Evolutionary conservation across 1,284 basidiomycete species (phyloP), one percentile per base, ranked within the genome.

Genomic region (Microbotryum silenes-acaulis): DNA sequence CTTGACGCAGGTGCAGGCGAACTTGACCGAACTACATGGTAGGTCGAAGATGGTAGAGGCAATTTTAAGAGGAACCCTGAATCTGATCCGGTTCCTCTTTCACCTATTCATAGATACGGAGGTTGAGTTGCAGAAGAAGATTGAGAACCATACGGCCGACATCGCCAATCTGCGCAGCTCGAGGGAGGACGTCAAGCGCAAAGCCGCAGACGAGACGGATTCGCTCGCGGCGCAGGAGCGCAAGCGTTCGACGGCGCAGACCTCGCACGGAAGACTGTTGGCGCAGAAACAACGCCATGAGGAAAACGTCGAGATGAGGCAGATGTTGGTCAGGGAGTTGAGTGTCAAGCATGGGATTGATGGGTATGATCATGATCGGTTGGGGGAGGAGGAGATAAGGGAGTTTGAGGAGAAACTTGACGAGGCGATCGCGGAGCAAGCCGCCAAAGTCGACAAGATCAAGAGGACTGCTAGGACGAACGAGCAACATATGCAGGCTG

Each of bases 81-180:
- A 27, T 27, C 27, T 27, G 27, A 27, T 27, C 27, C 27, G 27
- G 27, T 27, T 27, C 27, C 27, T 27, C 27, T 27, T 27, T 27
- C 27, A 4, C 8, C 4, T 3, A 64, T 1, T 31, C 7, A 2
- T 10, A 91, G 93, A 88, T 45, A 81, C 85, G 2, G 86, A 90
- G 53, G 85, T 86, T 27, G 88, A 91, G 63, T 79, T 97, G 18
- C 77, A 83, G 55, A 77, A 79, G 33, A 85, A 86, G 65, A 74
- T 87, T 54, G 77, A 81, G 57, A 88, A 86, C 70, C 92, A 91
- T 68, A 84, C 88, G 62, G 78, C 82, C 9, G 81, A 87, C 63
- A 80, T 87, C 53, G 75, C 78, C 50, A 73, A 77, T 57, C 81
- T 84, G 56, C 81, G 81, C 66, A 78, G 80, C 54, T 81, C 81